These are phyloP conservation scores for Urochloa ruziziensis DNA, from an alignment of 176 grass and related monocot species.

Conservation along the genomic window DNA sequence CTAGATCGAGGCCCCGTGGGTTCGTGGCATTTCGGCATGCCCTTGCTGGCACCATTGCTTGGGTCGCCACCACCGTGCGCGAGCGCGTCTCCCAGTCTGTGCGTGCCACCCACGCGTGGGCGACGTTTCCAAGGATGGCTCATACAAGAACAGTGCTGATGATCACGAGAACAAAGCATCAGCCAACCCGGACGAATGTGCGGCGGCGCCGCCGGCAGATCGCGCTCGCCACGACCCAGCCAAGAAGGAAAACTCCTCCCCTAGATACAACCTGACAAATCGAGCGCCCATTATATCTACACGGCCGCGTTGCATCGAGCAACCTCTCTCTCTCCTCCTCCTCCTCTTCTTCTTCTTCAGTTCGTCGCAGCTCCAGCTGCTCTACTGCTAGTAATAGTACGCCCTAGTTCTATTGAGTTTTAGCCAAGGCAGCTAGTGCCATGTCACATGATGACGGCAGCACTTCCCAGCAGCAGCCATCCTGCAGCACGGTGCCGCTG, in stretches of 20 bases:
- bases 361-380: not conserved
- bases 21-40: not conserved
- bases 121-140: not conserved
- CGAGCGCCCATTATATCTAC: not conserved
- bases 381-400: not conserved
- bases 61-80: not conserved
- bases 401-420: not conserved
- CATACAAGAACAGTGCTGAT: slow-evolving; percentile 31
- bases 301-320: not conserved
- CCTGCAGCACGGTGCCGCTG: slow-evolving; percentile 8
- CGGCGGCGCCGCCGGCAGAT: not conserved
- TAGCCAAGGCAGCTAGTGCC: not conserved
- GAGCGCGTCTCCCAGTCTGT: no score
- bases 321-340: not conserved
- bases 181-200: not conserved
- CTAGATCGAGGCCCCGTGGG: not conserved
- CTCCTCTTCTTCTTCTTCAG: no score
- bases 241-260: not conserved
- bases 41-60: not conserved
- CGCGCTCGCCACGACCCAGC: not conserved
- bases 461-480: not conserved
- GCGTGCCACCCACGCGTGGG: no score
- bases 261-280: not conserved
- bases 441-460: slow-evolving; percentile 4
- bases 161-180: slow-evolving; percentile 23